Conservation (phyloP, 192 early-diverging fungal species). For the Podila epigama region DNA sequence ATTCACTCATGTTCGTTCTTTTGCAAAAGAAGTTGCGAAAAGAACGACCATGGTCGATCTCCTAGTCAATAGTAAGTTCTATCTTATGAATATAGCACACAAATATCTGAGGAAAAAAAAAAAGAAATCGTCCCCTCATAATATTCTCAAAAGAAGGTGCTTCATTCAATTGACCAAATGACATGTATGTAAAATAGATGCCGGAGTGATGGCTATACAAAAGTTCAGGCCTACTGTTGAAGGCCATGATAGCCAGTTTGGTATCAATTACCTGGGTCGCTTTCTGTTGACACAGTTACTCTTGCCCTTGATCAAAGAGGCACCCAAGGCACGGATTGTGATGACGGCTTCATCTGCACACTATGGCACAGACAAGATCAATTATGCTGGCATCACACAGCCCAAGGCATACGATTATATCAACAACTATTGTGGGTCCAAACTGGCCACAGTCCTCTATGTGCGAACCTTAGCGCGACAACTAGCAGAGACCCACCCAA, state of each 20-base stretch:
- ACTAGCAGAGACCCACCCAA: slow-evolving; percentile 14
- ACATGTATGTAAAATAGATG: slow-evolving; percentile 12
- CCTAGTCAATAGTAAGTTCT: slow-evolving; percentile 34
- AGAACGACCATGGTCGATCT: slow-evolving; percentile 19
- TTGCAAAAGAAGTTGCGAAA: slow-evolving; percentile 5
- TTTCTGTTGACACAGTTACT: slow-evolving; percentile 25
- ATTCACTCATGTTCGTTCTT: slow-evolving; percentile 21
- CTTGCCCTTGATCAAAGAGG: slow-evolving; percentile 18
- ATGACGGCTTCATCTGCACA: slow-evolving; percentile 43
- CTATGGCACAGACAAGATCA: slow-evolving; percentile 40
- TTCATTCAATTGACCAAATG: too few species aligned
- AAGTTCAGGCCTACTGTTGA: slow-evolving; percentile 33
- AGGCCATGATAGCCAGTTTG: slow-evolving; percentile 46
- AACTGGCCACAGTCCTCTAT: slow-evolving; percentile 41
- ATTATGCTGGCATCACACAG: slow-evolving; percentile 33
- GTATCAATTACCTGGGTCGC: slow-evolving; percentile 40
- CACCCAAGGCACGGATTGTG: slow-evolving; percentile 40
- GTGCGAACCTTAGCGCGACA: slow-evolving; percentile 3
- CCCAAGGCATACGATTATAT: slow-evolving; percentile 27
- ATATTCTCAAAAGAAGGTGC: too few species aligned
- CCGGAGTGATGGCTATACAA: slow-evolving; percentile 43
- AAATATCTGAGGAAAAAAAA: background rate
- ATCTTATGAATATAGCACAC: background rate
- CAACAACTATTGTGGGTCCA: slow-evolving; percentile 43
- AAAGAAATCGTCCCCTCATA: too few species aligned